A percentile compares a stretch with the other conserved stretches of the same genome.
Conservation (phyloP, 257 asterid species). For the Apocynum venetum region DNA sequence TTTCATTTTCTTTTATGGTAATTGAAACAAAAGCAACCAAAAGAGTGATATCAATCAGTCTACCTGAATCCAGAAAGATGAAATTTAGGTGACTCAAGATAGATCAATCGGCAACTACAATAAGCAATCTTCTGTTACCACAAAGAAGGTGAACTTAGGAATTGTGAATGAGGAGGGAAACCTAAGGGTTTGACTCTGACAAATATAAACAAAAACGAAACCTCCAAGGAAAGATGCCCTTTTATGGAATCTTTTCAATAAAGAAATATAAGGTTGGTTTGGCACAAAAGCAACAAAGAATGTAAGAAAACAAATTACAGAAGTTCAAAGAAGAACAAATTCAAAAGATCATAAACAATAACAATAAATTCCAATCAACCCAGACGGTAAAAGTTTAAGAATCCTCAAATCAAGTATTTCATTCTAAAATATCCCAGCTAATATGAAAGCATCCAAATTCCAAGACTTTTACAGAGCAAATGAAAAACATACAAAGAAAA, state of each 20-base stretch:
- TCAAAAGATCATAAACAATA: conserved; percentile 5
- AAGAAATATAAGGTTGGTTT: conserved; percentile 28
- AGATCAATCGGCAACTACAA: conserved; percentile 30
- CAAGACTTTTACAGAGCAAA: conserved; percentile 17
- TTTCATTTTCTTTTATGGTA: background rate
- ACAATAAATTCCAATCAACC: conserved; percentile 14
- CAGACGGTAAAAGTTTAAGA: conserved; percentile 5
- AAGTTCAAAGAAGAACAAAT: conserved; percentile 21
- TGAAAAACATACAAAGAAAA: conserved; percentile 16
- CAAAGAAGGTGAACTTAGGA: conserved; percentile 15
- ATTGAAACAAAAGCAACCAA: background rate
- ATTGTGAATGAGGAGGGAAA: conserved; percentile 22
- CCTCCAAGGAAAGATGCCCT: conserved; percentile 17
- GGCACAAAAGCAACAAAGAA: conserved; percentile 43
- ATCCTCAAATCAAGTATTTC: background rate
- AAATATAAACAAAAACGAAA: conserved; percentile 23
- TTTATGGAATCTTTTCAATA: conserved; percentile 21
- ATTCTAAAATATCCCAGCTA: background rate
- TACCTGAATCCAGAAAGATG: conserved; percentile 18
- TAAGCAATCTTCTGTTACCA: conserved; percentile 24
- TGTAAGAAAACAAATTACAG: conserved; percentile 18
- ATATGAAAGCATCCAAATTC: conserved; percentile 28
- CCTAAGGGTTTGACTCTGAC: conserved; percentile 28
- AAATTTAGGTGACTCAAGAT: conserved; percentile 29
- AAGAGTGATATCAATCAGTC: conserved; percentile 26